These are phyloP conservation scores for Monosporozyma solicola DNA, from an alignment of 805 yeast genomes.

Conservation along the genomic window DNA sequence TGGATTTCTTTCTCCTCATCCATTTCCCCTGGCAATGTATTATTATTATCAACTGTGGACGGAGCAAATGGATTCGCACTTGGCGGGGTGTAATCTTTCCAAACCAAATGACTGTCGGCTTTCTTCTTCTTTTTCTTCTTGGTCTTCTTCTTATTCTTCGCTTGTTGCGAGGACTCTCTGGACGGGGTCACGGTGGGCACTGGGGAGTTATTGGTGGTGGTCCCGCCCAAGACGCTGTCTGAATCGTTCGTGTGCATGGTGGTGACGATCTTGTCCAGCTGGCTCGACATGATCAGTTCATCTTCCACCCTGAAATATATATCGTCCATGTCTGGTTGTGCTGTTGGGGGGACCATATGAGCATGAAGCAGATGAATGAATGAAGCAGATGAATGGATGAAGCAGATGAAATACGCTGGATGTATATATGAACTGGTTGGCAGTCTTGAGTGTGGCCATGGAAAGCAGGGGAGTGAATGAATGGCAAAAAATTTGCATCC, in stretches of 20 bases:
- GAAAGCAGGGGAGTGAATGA: no score
- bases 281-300: not conserved
- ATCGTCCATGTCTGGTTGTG: not conserved
- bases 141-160: not conserved
- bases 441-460: no score
- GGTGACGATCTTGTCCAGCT: not conserved
- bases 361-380: no score
- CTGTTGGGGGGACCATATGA: not conserved
- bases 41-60: not conserved
- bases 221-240: not conserved
- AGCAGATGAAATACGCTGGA: no score
- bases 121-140: not conserved
- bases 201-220: not conserved
- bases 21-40: not conserved
- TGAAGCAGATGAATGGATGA: no score
- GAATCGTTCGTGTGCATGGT: not conserved
- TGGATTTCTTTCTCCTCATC: not conserved
- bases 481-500: no score
- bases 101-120: not conserved
- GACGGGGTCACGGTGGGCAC: not conserved
- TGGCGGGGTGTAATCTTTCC: not conserved
- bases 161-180: not conserved
- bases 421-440: no score
- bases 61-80: not conserved
- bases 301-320: not conserved